Evolutionary conservation across 257 asterid species (phyloP).

Genomic region (Rubia yunnanensis): DNA sequence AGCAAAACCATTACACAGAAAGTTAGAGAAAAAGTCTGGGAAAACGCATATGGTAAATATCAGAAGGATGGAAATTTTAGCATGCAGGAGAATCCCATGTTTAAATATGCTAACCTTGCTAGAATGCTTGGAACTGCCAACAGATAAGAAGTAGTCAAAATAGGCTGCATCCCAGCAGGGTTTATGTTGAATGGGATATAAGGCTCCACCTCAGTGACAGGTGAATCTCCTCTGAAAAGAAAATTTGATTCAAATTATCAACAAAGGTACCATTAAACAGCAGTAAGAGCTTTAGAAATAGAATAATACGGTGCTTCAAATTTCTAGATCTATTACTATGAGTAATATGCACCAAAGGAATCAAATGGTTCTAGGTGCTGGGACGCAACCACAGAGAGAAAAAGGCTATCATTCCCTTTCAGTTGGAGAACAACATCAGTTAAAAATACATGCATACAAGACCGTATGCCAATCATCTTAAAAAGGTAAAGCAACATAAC

Average conservation of each 20-base stretch:
- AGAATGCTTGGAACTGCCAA: constrained; percentile 89
- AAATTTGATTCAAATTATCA: constrained; percentile 11
- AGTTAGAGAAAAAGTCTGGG: constrained; percentile 2
- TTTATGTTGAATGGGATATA: constrained; percentile 97
- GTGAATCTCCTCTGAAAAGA: constrained; percentile 68
- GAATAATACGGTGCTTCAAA: background rate
- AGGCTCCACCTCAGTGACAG: constrained; percentile 90
- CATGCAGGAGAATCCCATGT: constrained; percentile 1
- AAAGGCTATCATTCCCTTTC: background rate
- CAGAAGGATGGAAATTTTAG: background rate
- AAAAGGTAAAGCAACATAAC: no score
- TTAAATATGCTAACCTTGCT: constrained; percentile 47
- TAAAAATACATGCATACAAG: no score
- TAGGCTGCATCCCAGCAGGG: constrained; percentile 99
- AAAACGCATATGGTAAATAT: background rate
- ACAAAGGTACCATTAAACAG: background rate
- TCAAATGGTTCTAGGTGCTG: background rate
- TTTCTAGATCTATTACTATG: background rate
- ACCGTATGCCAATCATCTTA: no score
- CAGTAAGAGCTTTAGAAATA: background rate
- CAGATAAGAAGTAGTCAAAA: constrained; percentile 86
- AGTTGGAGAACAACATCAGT: background rate
- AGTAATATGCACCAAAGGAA: background rate
- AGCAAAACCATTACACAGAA: constrained; percentile 20
- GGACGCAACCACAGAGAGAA: background rate